Evolutionary conservation across 768 basidiomycete species (phyloP).

Genomic region (Mycena galericulata): DNA sequence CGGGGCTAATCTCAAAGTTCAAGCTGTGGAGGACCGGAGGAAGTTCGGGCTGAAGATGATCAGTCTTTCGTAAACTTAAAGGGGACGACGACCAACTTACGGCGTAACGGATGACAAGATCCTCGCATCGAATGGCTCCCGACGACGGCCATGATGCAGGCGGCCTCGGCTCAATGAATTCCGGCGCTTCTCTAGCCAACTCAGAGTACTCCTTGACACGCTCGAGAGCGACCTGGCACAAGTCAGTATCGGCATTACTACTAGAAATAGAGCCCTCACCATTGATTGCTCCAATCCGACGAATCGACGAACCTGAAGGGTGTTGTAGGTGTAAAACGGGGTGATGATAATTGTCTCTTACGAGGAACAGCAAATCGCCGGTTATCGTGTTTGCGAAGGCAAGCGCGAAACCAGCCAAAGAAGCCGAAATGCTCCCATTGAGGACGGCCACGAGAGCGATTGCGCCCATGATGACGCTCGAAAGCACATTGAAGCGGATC

Average conservation of each 20-base stretch:
- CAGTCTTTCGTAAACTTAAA: not conserved
- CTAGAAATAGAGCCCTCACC: conserved; percentile 56
- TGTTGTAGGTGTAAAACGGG: not conserved
- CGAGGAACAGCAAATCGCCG: conserved; percentile 76
- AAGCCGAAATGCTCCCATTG: conserved; percentile 79
- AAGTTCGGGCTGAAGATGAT: conserved; percentile 73
- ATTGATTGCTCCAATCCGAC: conserved; percentile 93
- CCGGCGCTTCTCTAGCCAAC: conserved; percentile 79
- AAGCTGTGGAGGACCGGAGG: conserved; percentile 87
- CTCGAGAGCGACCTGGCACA: conserved; percentile 78
- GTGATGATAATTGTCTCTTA: conserved; percentile 36
- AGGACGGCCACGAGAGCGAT: conserved; percentile 76
- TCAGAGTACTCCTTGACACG: conserved; percentile 94
- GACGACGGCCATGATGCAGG: conserved; percentile 80
- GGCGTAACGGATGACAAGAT: conserved; percentile 83
- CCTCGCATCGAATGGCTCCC: conserved; percentile 77
- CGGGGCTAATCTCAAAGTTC: conserved; percentile 77
- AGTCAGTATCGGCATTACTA: conserved; percentile 13
- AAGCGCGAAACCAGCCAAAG: conserved; percentile 88
- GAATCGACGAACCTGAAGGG: conserved; percentile 73
- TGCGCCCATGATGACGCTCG: conserved; percentile 76
- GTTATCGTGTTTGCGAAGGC: conserved; percentile 86
- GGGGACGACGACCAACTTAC: conserved; percentile 53
- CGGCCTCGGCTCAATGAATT: conserved; percentile 90
- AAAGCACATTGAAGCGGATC: conserved; percentile 84